phyloP scores from a whole-genome alignment of 1,139 yeast genomes.

The Yamadazyma jaroonii region DNA sequence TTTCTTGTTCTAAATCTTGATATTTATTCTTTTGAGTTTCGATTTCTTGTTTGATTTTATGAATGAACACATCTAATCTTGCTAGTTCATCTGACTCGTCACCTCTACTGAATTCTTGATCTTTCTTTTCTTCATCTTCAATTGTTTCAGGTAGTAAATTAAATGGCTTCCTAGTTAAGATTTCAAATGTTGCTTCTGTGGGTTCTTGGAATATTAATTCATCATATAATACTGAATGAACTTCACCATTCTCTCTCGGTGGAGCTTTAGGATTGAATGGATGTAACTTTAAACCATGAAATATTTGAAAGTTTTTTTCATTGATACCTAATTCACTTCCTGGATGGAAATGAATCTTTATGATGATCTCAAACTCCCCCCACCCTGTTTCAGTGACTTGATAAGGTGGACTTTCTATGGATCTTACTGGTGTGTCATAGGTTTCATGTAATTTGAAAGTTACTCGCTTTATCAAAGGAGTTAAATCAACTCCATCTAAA shows the following conservation, averaged over 20 bases:
- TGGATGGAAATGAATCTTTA: conserved; percentile 79
- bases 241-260: conserved; percentile 41
- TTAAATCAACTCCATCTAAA: conserved; percentile 67
- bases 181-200: conserved; percentile 80
- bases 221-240: conserved; percentile 75
- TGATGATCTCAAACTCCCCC: conserved; percentile 96
- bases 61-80: conserved; percentile 64
- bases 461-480: conserved; percentile 83
- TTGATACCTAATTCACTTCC: conserved; percentile 64
- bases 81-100: conserved; percentile 78
- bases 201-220: conserved; percentile 96
- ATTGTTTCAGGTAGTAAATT: conserved; percentile 66
- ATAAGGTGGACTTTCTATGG: conserved; percentile 87
- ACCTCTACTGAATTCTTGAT: conserved; percentile 41
- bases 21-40: conserved; percentile 51
- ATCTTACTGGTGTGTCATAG: conserved; percentile 77
- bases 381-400: conserved; percentile 98
- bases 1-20: conserved; percentile 49
- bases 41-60: conserved; percentile 57
- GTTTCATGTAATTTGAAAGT: conserved; percentile 95
- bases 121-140: conserved; percentile 39
- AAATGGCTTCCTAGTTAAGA: conserved; percentile 72
- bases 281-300: conserved; percentile 88
- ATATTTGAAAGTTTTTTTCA: conserved; percentile 83
- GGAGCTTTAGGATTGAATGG: conserved; percentile 65